Percentiles rank a stretch among this genome's conserved stretches.
These are phyloP conservation scores for Candida mesenterica DNA, from an alignment of 1,139 yeast genomes.

Conservation along the genomic window DNA sequence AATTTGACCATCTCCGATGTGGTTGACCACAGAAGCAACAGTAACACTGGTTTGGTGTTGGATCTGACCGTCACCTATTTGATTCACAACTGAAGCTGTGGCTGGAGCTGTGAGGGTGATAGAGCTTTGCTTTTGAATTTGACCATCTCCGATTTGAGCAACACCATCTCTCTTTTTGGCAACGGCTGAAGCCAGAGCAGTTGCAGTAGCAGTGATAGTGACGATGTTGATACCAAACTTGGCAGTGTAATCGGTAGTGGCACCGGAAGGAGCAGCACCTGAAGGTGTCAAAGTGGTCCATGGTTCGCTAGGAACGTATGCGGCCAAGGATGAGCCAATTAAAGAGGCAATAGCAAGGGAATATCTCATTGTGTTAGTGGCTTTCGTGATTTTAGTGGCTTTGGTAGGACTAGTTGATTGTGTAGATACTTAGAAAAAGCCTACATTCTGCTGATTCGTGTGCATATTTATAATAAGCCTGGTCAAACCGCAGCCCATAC, in stretches of 20 bases:
- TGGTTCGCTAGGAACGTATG: constrained; percentile 68
- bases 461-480: too few relatives aligned
- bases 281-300: constrained; percentile 72
- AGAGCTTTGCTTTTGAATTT: constrained; percentile 43
- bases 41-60: constrained; percentile 45
- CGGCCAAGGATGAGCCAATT: constrained; percentile 54
- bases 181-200: constrained; percentile 29
- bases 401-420: background rate
- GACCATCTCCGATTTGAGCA: constrained; percentile 57
- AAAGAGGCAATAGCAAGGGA: constrained; percentile 29
- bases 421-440: too few relatives aligned
- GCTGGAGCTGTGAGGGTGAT: constrained; percentile 24
- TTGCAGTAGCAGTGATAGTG: constrained; percentile 12
- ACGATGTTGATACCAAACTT: constrained; percentile 71
- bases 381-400: too few relatives aligned
- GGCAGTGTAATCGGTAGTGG: constrained; percentile 56
- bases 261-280: constrained; percentile 53
- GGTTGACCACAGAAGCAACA: constrained; percentile 47
- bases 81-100: constrained; percentile 30
- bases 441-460: too few relatives aligned
- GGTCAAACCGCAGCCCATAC: too few relatives aligned
- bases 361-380: constrained; percentile 30
- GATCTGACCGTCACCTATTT: constrained; percentile 50
- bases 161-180: constrained; percentile 41
- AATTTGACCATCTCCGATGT: constrained; percentile 53